Percentiles rank a stretch among this genome's conserved stretches.
Evolutionary conservation across 306 rosid species (phyloP).

Genomic region (Pyrus communis): DNA sequence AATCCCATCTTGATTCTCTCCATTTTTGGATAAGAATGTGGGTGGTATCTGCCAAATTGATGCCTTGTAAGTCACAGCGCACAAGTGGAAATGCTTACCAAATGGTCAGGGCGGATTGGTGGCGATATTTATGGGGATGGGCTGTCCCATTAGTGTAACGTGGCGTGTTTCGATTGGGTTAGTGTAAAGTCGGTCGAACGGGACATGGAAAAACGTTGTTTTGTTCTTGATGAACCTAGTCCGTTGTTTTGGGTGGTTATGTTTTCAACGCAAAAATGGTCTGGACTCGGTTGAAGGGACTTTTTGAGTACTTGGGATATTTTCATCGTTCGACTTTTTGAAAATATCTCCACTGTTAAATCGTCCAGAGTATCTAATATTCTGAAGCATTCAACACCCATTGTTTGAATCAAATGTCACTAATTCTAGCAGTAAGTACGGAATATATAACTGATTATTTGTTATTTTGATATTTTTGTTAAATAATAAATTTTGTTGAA

Average conservation of each 20-base stretch:
- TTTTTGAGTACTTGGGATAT: no score
- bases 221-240: neutral
- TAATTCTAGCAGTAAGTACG: no score
- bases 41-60: neutral
- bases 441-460: no score
- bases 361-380: no score
- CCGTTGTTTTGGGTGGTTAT: neutral
- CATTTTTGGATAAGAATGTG: neutral
- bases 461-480: no score
- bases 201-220: neutral
- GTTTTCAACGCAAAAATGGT: neutral
- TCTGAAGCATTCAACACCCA: no score
- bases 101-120: neutral
- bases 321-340: no score
- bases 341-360: no score
- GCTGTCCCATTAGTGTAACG: neutral
- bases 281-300: no score
- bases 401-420: no score
- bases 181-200: neutral
- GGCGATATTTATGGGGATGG: neutral
- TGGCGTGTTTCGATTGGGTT: neutral
- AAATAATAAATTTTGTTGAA: no score
- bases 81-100: neutral
- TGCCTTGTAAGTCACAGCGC: neutral
- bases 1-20: neutral